These are phyloP conservation scores for Sporothrix pseudoabietina DNA, from an alignment of 2,329 filamentous ascomycete species.

Conservation along the genomic window DNA sequence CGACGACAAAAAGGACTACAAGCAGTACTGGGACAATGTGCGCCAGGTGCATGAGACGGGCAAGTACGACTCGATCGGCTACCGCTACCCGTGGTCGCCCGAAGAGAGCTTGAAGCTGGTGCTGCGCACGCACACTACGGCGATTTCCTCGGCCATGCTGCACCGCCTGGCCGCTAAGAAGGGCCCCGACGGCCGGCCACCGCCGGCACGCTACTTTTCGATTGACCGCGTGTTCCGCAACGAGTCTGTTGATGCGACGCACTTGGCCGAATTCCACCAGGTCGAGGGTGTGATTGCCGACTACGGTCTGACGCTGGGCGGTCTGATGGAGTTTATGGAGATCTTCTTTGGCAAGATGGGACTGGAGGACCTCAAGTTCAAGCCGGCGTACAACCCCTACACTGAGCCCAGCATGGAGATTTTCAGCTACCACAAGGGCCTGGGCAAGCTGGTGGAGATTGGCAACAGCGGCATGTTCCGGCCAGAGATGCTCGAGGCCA, in stretches of 20 bases:
- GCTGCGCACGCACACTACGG: conserved; percentile 93
- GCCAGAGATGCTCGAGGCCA: conserved; percentile 93
- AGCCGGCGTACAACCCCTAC: conserved; percentile 91
- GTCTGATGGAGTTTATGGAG: conserved; percentile 69
- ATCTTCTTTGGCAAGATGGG: conserved; percentile 90
- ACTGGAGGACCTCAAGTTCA: conserved; percentile 82
- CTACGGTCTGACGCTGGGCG: conserved; percentile 88
- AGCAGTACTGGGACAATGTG: conserved; percentile 86
- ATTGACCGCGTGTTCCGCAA: conserved; percentile 99
- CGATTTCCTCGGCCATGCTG: conserved; percentile 86
- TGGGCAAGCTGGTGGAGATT: conserved; percentile 93
- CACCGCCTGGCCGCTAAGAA: conserved; percentile 79
- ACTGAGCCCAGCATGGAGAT: conserved; percentile 98
- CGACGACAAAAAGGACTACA: conserved; percentile 66
- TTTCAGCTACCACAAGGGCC: conserved; percentile 88
- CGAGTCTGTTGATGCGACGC: conserved; percentile 94
- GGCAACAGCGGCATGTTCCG: conserved; percentile 99
- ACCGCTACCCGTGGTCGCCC: conserved; percentile 89
- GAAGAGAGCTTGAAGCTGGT: conserved; percentile 87
- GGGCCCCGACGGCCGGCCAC: conserved; percentile 66
- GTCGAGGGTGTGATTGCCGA: conserved; percentile 98
- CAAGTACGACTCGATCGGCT: conserved; percentile 92
- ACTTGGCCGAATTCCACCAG: conserved; percentile 97
- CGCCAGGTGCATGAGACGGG: conserved; percentile 85
- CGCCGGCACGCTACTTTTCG: conserved; percentile 89